These are phyloP conservation scores for Aureobasidium sp. DNA, from an alignment of 2,329 filamentous ascomycete genomes.

Conservation along the genomic window DNA sequence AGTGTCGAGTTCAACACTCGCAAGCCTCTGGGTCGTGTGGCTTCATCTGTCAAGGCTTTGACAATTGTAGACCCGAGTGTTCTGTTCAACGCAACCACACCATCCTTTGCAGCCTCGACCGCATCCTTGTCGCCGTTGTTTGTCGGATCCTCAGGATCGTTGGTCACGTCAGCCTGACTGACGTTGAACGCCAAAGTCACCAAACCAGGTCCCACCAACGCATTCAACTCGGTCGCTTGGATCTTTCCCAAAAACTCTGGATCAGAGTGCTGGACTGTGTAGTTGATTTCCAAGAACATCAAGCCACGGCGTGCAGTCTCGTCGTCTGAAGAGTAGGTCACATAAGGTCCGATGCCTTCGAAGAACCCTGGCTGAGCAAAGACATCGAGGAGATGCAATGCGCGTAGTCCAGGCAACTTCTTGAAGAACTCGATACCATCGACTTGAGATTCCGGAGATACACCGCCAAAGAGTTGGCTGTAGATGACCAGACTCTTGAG, in stretches of 20 bases:
- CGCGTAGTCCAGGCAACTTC: constrained; percentile 38
- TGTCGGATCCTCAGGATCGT: constrained; percentile 27
- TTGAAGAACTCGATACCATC: constrained; percentile 50
- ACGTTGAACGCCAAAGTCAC: constrained; percentile 45
- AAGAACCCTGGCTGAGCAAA: constrained; percentile 50
- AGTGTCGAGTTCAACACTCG: constrained; percentile 46
- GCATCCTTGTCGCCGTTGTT: constrained; percentile 31
- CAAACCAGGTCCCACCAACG: constrained; percentile 40
- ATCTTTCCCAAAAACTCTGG: constrained; percentile 47
- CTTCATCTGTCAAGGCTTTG: constrained; percentile 37
- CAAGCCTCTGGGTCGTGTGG: constrained; percentile 36
- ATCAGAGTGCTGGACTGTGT: constrained; percentile 52
- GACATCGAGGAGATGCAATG: constrained; percentile 54
- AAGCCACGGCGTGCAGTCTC: constrained; percentile 32
- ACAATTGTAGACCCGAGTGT: constrained; percentile 33
- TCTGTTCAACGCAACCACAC: constrained; percentile 41
- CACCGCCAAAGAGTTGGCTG: constrained; percentile 51
- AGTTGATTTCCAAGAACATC: constrained; percentile 52
- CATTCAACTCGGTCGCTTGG: constrained; percentile 40
- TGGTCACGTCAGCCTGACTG: constrained; percentile 35
- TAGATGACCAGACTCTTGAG: constrained; percentile 51
- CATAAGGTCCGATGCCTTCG: constrained; percentile 31
- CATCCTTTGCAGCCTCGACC: constrained; percentile 35
- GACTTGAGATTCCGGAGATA: constrained; percentile 39
- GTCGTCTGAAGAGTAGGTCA: constrained; percentile 31